Conservation (phyloP, 129 eudicot genomes). For the Helianthus annuus region DNA sequence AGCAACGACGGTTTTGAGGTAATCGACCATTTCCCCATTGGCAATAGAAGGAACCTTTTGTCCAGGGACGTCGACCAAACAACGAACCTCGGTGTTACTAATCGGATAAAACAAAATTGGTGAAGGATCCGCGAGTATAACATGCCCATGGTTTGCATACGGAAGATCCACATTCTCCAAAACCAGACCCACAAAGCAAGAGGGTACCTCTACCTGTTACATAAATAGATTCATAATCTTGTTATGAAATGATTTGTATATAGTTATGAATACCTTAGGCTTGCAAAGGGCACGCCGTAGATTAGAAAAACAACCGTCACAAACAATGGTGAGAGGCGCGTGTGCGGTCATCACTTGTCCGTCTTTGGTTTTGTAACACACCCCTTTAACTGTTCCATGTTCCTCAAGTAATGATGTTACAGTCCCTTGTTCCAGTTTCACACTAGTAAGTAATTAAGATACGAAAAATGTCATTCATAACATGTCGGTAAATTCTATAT, state of each 20-base stretch:
- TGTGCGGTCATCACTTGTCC: constrained; percentile 39
- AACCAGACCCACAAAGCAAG: constrained; percentile 58
- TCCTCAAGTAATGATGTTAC: constrained; percentile 50
- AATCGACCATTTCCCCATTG: constrained; percentile 54
- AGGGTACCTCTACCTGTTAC: constrained; percentile 59
- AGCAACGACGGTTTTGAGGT: constrained; percentile 60
- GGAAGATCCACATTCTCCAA: constrained; percentile 59
- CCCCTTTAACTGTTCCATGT: constrained; percentile 45
- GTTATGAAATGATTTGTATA: not conserved
- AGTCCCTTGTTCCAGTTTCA: constrained; percentile 56
- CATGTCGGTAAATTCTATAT: not conserved
- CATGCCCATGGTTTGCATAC: constrained; percentile 57
- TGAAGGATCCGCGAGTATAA: constrained; percentile 54
- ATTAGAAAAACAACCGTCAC: constrained; percentile 59
- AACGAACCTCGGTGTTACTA: constrained; percentile 57
- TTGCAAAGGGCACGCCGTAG: constrained; percentile 49
- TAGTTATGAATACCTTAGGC: constrained; percentile 37
- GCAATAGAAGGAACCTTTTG: constrained; percentile 57
- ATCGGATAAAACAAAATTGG: constrained; percentile 61
- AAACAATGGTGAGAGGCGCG: constrained; percentile 58
- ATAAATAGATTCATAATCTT: constrained; percentile 1
- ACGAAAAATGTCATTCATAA: not conserved
- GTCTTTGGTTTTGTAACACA: constrained; percentile 46
- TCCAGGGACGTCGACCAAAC: constrained; percentile 63
- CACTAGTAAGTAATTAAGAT: constrained; percentile 18